These are phyloP conservation scores for Naumovozyma dairenensis DNA, from an alignment of 805 yeast genomes.

Conservation along the genomic window DNA sequence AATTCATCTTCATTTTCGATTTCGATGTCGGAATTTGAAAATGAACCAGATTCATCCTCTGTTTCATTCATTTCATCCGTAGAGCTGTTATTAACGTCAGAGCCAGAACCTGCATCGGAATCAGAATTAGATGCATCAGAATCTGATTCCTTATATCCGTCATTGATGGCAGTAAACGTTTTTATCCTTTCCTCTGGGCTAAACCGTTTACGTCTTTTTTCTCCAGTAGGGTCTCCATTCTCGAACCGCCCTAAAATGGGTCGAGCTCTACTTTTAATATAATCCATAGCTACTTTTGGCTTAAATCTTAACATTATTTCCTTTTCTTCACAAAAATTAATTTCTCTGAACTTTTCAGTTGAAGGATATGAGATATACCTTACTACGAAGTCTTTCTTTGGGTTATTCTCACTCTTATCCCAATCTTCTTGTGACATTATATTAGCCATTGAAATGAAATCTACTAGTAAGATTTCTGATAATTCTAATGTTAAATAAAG, in stretches of 20 bases:
- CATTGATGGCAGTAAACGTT: too few species aligned
- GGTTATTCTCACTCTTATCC: not conserved
- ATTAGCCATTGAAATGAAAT: conserved; percentile 35
- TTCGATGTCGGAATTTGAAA: conserved; percentile 10
- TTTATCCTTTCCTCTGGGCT: too few species aligned
- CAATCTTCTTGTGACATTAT: conserved; percentile 33
- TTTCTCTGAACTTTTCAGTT: conserved; percentile 8
- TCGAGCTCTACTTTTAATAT: conserved; percentile 10
- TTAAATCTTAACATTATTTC: conserved; percentile 3
- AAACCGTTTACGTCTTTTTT: too few species aligned
- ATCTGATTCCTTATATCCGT: conserved; percentile 5
- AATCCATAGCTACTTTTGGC: conserved; percentile 12
- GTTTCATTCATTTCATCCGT: conserved; percentile 4
- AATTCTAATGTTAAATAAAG: conserved; percentile 42
- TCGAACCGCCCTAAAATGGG: too few species aligned
- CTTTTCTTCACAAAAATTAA: conserved; percentile 8
- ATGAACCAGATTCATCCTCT: conserved; percentile 4
- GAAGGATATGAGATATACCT: conserved; percentile 14
- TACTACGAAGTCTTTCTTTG: conserved; percentile 8
- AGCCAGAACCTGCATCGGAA: conserved; percentile 5
- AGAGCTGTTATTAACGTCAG: conserved; percentile 2
- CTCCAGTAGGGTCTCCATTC: too few species aligned
- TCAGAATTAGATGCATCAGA: conserved; percentile 1
- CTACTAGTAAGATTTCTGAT: conserved; percentile 31
- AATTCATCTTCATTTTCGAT: conserved; percentile 1